Conservation (phyloP, 129 eudicot species). For the Artemisia argyi region DNA sequence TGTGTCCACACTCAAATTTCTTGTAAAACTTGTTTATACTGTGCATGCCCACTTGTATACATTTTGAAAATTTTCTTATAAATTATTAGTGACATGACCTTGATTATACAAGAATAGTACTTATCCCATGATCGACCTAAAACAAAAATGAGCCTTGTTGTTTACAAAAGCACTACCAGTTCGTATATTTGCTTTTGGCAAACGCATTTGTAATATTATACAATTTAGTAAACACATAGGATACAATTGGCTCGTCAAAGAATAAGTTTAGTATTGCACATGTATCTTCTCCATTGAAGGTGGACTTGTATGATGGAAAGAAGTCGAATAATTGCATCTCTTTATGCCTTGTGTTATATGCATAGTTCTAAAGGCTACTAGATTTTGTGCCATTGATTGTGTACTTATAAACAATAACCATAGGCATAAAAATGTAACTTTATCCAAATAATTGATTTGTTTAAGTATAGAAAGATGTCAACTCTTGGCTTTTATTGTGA, state of each 20-base stretch:
- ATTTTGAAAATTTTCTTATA: no score
- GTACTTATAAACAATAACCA: slow-evolving; percentile 20
- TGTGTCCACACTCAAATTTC: no score
- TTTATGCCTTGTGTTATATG: slow-evolving; percentile 11
- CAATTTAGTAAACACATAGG: background rate
- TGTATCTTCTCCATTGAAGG: slow-evolving; percentile 22
- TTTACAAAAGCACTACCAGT: background rate
- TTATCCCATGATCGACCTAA: no score
- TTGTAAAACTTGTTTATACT: no score
- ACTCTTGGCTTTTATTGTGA: slow-evolving; percentile 1
- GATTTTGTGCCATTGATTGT: slow-evolving; percentile 34
- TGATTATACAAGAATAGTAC: no score
- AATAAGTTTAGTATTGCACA: slow-evolving; percentile 20
- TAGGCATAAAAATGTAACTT: slow-evolving; percentile 20
- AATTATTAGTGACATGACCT: no score
- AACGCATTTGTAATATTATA: background rate
- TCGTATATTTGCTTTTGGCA: background rate
- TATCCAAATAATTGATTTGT: background rate
- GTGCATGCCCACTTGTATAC: no score
- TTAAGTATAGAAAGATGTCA: slow-evolving; percentile 27
- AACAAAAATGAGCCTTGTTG: background rate
- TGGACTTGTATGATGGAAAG: slow-evolving; percentile 29
- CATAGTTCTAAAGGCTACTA: slow-evolving; percentile 19
- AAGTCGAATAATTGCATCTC: slow-evolving; percentile 7
- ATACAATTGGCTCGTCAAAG: slow-evolving; percentile 9